Base-by-base conservation (phyloP, 2,329 filamentous ascomycete genomes). In the Talaromyces pinophilus region DNA sequence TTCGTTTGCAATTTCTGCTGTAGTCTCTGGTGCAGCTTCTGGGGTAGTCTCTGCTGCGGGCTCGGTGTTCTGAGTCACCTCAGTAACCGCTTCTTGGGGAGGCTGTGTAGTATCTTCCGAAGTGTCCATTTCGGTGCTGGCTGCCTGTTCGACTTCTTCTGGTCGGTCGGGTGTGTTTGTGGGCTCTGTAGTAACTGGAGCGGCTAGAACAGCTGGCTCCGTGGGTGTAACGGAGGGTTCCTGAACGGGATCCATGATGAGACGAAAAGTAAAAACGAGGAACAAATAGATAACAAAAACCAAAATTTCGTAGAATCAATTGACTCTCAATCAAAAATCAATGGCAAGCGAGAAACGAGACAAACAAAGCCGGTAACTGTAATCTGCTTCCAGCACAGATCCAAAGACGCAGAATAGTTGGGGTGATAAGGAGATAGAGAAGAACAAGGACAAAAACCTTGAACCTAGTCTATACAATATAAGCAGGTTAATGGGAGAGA, bases 71-170 rank as follows among this genome's bases (percentile, higher is more conserved):
- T 59, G 46, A 28, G 35, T 57, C 52, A 44, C 62, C 30, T n/a
- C 30, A 50, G 33, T 10, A 46, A 44, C 17, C 30, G 52, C 17
- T 38, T n/a, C 48, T 35, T 59, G 65, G 10, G 62, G 63, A 42
- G 48, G 54, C 4, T 64, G 64, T 28, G 67, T 19, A 6, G 50
- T 40, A 17, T 72, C 71, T 40, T 67, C 69, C 2, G 63, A 55
- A 8, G 70, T 67, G 63, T 73, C 72, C 71, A 74, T 72, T 42
- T 62, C 59, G 30, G 62, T 19, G 6, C 60, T 52, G 22, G 59
- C 28, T 7, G 64, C 13, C 15, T 65, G 28, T 8, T 44, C 33
- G 19, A 35, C 60, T 17, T 33, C 46, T 17, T 38, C n/a, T 5
- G 61, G 65, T 44, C 46, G 48, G 11, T 59, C 48, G 4, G 59